Evolutionary conservation across 805 yeast species (phyloP), one percentile per base, ranked within the genome.

Genomic region (Kodamaea neixiangensis): DNA sequence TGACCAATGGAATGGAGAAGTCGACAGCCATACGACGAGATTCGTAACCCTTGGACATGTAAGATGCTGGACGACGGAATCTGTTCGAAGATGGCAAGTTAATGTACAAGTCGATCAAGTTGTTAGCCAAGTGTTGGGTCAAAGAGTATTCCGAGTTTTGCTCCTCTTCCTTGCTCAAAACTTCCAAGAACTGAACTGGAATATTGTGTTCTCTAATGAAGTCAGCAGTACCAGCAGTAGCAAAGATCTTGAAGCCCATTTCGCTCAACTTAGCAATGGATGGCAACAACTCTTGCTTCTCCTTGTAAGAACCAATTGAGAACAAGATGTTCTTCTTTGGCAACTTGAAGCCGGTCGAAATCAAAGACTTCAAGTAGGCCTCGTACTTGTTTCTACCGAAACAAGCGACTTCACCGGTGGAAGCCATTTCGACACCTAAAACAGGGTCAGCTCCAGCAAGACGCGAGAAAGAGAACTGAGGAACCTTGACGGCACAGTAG

Each of bases 11-110:
- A 67, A 94, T 91, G 47, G 97, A 92, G 70, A 89, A 96, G 74
- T 94, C 99, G 58, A 94, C 97, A 60, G 99, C 99, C 98, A 94
- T 89, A 79, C 99, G 94, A 81, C 99, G 96, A 43, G 98, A 89
- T 72, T 83, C 85, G 80, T 94, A 94, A 69, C 99, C 99, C 76
- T 89, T 91, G 22, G 97, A 89, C 80, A 94, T 90, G 75, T 94
- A 94, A 55, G 93, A 87, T 50, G 99, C 97, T 54, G 99, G 99
- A 74, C 99, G 89, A 71, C 99, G 88, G 85, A 89, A 94, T 68
- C 97, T 82, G 80, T 94, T 94, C 44, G 96, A 79, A 55, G 98
- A 92, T 54, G 99, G 99, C 77, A 94, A 78, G 77, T 94, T 94
- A 75, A 94, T 86, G 80, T 94, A 94, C 67, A 94, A 76, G 67